Evolutionary conservation across 768 basidiomycete species (phyloP).

Genomic region (Rhodosporidiobolus odoratus): DNA sequence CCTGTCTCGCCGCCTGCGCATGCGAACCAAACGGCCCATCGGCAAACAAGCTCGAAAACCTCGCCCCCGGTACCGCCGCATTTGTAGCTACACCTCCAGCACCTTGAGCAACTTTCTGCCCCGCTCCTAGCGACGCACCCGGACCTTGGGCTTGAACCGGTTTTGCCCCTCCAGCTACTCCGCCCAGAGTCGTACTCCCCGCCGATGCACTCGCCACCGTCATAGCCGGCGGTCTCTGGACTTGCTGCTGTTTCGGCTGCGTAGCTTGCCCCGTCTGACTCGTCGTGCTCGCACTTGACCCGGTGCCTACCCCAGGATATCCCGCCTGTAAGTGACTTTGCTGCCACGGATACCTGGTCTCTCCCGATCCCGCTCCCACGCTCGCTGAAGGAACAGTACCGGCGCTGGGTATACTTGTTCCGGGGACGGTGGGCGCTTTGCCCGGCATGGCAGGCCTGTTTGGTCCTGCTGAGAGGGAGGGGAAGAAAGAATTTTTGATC

Average conservation of each 20-base stretch:
- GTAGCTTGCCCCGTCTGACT: no score
- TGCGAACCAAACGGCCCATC: conserved; percentile 6
- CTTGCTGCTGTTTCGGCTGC: no score
- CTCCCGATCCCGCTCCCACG: conserved; percentile 1
- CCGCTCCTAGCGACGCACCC: no score
- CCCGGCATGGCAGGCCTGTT: background rate
- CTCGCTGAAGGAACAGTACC: no score
- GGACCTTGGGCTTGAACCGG: no score
- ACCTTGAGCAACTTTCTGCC: background rate
- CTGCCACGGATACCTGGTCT: background rate
- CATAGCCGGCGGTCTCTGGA: background rate
- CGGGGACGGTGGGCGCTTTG: no score
- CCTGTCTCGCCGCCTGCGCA: background rate
- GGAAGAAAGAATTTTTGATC: background rate
- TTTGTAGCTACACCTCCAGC: background rate
- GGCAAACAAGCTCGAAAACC: conserved; percentile 18
- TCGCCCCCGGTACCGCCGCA: background rate
- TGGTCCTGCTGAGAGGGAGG: background rate
- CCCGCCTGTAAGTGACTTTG: background rate
- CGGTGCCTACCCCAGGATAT: background rate
- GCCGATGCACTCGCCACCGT: background rate
- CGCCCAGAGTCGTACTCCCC: conserved; percentile 1
- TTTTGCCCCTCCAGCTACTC: background rate
- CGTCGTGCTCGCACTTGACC: no score
- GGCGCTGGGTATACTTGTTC: no score